Base-by-base conservation (phyloP, 2,329 filamentous ascomycete species). In the Chaetomium sp. region DNA sequence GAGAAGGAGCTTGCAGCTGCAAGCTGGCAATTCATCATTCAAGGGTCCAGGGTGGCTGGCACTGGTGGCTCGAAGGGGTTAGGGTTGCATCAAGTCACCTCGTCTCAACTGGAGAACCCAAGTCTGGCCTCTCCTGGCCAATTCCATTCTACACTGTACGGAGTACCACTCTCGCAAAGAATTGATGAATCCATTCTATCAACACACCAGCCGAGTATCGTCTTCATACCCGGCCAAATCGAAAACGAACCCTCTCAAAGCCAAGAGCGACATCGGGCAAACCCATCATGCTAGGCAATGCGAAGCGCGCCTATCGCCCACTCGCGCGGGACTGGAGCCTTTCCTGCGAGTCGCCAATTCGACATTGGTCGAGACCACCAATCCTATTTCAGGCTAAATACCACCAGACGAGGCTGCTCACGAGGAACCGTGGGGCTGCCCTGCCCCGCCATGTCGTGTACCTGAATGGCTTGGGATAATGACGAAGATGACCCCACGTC, bases 361-460 rank as follows among this genome's bases (percentile, higher is more conserved):
- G 56, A 53, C 64, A 69, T 69, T 69, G 69, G 67, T 60, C 60
- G 38, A 64, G 57, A 62, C 50, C 42, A 25, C 42, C 23, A 47
- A 25, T 45, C 33, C 5, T 42, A 68, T 57, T 65, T 67, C 63
- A 69, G 68, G 68, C 69, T 69, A 70, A 70, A 70, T 69, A 45
- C 23, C 50, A 38, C 47, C 53, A 21, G 62, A 65, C 69, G 63
- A 70, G 69, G 69, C 67, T 70, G 65, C 55, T 57, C 8, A 27
- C 25, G 57, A 21, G 54, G 23, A n/a, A 27, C 10, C 61, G 57
- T 55, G 60, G 58, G 60, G 64, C 62, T 47, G 33, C 33, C 33
- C 38, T 42, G 38, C 38, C 38, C 38, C 54, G 60, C 65, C 68
- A 67, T 67, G 65, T 67, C 68, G 64, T 27, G 54, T 64, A 65